Conservation (phyloP, 495 filamentous ascomycete genomes). For the Opeltia flavorubescens region DNA sequence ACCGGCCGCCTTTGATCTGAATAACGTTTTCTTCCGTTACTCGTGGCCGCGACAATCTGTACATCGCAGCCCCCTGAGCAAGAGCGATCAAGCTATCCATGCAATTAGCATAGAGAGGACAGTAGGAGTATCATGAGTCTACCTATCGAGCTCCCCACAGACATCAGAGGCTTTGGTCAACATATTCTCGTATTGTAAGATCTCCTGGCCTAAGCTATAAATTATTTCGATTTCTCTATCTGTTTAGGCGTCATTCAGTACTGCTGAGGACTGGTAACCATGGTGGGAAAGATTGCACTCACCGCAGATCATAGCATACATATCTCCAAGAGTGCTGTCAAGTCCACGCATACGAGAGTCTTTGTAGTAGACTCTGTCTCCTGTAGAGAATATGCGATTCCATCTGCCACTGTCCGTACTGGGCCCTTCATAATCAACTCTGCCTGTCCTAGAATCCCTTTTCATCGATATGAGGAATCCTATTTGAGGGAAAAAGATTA, state of each 20-base stretch:
- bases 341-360: slow-evolving; percentile 71
- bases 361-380: slow-evolving; percentile 71
- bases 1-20: slow-evolving; percentile 67
- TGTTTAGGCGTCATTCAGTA: too few species aligned
- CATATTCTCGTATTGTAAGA: slow-evolving; percentile 55
- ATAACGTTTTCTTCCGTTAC: slow-evolving; percentile 63
- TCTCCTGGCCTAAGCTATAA: slow-evolving; percentile 56
- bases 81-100: slow-evolving; percentile 58
- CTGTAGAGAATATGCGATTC: slow-evolving; percentile 66
- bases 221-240: slow-evolving; percentile 88
- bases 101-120: slow-evolving; percentile 5
- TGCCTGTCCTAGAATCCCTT: slow-evolving; percentile 43
- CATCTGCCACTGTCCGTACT: slow-evolving; percentile 43
- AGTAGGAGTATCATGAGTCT: neutral
- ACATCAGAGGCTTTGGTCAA: slow-evolving; percentile 57
- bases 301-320: slow-evolving; percentile 74
- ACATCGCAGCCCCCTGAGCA: slow-evolving; percentile 60
- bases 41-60: slow-evolving; percentile 54
- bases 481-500: slow-evolving; percentile 79
- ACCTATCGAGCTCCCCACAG: slow-evolving; percentile 76
- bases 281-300: slow-evolving; percentile 14
- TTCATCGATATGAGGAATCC: slow-evolving; percentile 76
- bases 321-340: slow-evolving; percentile 71
- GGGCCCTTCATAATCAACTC: slow-evolving; percentile 52
- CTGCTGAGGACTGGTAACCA: too few species aligned